phyloP scores from a whole-genome alignment of 2,329 filamentous ascomycete genomes.

The Trichoderma sp. region DNA sequence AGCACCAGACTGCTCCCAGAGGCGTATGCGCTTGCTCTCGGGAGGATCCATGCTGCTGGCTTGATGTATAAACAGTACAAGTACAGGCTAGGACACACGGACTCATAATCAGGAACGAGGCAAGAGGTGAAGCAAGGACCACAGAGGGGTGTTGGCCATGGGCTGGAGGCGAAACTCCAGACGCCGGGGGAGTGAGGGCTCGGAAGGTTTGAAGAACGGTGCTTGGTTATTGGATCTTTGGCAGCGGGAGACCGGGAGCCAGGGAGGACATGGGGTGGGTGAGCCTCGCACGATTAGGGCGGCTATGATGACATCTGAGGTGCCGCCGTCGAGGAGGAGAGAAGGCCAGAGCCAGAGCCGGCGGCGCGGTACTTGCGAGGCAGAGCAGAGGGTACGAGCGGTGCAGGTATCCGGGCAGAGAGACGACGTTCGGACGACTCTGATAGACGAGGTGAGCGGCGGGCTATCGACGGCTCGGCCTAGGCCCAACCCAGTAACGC shows the following conservation, averaged over 20 bases:
- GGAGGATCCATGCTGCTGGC: constrained; percentile 63
- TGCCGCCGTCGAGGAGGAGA: constrained; percentile 17
- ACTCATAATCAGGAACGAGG: constrained; percentile 43
- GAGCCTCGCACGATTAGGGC: constrained; percentile 25
- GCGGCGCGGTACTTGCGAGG: neutral
- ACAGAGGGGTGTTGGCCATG: constrained; percentile 40
- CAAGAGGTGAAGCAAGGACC: constrained; percentile 42
- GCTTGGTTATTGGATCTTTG: constrained; percentile 23
- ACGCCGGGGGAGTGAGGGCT: constrained; percentile 27
- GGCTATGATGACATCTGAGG: constrained; percentile 27
- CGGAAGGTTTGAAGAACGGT: constrained; percentile 19
- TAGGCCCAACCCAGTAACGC: constrained; percentile 23
- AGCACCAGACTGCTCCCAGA: constrained; percentile 53
- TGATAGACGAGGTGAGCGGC: constrained; percentile 15
- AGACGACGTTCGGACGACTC: constrained; percentile 10
- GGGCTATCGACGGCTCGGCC: constrained; percentile 20
- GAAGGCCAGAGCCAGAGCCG: neutral
- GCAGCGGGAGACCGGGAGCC: constrained; percentile 23
- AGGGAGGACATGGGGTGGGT: constrained; percentile 26
- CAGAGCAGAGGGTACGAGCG: neutral
- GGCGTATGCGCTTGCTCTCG: constrained; percentile 61
- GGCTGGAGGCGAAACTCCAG: constrained; percentile 30
- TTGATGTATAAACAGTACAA: constrained; percentile 39
- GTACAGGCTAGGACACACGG: constrained; percentile 33
- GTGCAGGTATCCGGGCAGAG: neutral